A percentile compares a stretch with the other conserved stretches of the same genome.
These are phyloP conservation scores for Mycena citricolor DNA, from an alignment of 1,284 basidiomycete genomes.

Conservation along the genomic window DNA sequence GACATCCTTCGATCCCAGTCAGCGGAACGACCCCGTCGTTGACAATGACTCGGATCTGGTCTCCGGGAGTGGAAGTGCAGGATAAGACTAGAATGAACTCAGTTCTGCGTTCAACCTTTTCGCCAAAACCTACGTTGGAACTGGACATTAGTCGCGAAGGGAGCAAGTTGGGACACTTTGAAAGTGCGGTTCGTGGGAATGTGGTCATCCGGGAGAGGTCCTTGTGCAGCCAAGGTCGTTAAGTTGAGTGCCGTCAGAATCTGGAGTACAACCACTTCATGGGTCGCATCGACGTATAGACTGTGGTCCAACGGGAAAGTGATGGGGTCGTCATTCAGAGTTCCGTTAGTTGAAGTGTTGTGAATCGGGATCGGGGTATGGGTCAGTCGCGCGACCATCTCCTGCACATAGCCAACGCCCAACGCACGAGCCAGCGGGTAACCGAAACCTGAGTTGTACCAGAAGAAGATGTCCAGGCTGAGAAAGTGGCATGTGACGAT, in stretches of 20 bases:
- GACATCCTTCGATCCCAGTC: constrained; percentile 72
- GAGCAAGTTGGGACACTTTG: constrained; percentile 65
- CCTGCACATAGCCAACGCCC: constrained; percentile 85
- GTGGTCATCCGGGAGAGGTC: constrained; percentile 71
- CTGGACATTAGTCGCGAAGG: constrained; percentile 77
- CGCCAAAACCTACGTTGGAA: constrained; percentile 71
- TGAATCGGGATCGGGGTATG: constrained; percentile 68
- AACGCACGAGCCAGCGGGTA: constrained; percentile 77
- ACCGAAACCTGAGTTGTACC: constrained; percentile 79
- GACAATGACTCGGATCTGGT: constrained; percentile 76
- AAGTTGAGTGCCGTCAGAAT: constrained; percentile 76
- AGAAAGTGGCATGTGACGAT: not conserved
- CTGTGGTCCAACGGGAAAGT: constrained; percentile 82
- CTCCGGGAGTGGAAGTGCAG: constrained; percentile 50
- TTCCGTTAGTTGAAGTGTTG: constrained; percentile 79
- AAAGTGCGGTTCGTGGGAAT: constrained; percentile 65
- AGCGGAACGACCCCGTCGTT: constrained; percentile 90
- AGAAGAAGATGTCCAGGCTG: constrained; percentile 53
- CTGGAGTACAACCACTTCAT: constrained; percentile 82
- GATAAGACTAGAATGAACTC: constrained; percentile 52
- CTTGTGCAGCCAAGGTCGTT: constrained; percentile 64
- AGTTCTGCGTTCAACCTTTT: no score
- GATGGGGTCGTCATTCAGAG: constrained; percentile 64
- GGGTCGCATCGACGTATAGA: constrained; percentile 85
- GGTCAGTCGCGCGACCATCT: constrained; percentile 77